Conservation (phyloP, 73 alveolate species). For the Blepharisma japonicum region DNA sequence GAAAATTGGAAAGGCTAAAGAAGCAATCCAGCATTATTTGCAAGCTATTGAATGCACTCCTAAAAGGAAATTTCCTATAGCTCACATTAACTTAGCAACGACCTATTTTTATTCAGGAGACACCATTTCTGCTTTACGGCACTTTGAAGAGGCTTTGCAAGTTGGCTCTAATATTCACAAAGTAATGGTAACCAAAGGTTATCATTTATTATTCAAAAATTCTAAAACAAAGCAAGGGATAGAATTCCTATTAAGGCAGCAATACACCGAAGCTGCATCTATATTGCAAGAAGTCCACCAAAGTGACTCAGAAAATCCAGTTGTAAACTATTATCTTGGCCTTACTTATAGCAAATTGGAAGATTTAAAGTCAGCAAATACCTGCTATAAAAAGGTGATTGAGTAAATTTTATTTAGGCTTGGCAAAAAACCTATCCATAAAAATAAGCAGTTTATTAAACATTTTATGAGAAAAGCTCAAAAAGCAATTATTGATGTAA, state of each 20-base stretch:
- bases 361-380: background rate
- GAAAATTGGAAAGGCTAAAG: background rate
- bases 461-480: slow-evolving; percentile 25
- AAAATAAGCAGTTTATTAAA: background rate
- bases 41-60: background rate
- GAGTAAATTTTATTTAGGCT: background rate
- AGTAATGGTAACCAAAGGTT: slow-evolving; percentile 30
- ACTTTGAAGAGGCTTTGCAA: slow-evolving; percentile 25
- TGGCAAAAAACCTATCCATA: slow-evolving; percentile 23
- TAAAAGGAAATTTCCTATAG: slow-evolving; percentile 28
- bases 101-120: slow-evolving; percentile 25
- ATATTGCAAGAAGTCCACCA: background rate
- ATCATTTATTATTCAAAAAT: slow-evolving; percentile 25
- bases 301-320: slow-evolving; percentile 13
- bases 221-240: slow-evolving; percentile 27
- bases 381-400: background rate
- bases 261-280: background rate
- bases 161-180: slow-evolving; percentile 21
- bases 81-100: slow-evolving; percentile 22
- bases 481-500: no score
- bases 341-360: background rate
- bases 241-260: background rate
- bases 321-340: slow-evolving; percentile 15
- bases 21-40: slow-evolving; percentile 29
- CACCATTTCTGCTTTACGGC: background rate